These are phyloP conservation scores for Colletotrichum australisinense DNA, from an alignment of 2,329 filamentous ascomycete species.

Conservation along the genomic window DNA sequence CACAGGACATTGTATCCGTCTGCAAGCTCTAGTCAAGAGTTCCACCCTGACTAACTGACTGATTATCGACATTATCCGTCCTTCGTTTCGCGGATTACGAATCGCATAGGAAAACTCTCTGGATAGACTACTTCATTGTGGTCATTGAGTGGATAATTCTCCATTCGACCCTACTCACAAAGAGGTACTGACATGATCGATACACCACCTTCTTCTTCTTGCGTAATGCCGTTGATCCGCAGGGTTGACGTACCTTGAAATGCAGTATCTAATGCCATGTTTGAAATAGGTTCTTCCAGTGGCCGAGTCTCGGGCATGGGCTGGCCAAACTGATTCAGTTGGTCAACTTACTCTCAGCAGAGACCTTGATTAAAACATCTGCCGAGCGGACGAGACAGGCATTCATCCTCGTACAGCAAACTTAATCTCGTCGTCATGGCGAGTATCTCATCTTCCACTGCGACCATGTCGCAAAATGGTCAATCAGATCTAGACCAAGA, in stretches of 20 bases:
- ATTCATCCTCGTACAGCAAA: background rate
- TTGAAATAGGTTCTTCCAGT: background rate
- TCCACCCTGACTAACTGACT: background rate
- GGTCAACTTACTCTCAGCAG: background rate
- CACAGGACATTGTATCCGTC: background rate
- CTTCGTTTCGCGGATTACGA: background rate
- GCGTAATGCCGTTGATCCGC: background rate
- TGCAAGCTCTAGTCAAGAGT: background rate
- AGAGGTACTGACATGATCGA: background rate
- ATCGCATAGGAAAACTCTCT: background rate
- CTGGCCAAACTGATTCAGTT: background rate
- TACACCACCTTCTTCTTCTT: background rate
- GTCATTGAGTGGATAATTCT: background rate
- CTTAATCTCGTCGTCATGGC: conserved; percentile 5
- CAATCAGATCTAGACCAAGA: conserved; percentile 25
- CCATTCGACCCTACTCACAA: background rate
- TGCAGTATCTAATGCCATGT: background rate
- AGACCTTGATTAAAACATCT: background rate
- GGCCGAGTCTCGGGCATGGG: conserved; percentile 15
- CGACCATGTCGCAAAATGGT: background rate
- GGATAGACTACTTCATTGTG: background rate
- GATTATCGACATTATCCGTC: background rate
- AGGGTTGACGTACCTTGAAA: background rate
- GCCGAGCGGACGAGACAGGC: background rate
- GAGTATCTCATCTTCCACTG: background rate